Percentiles rank a stretch among this genome's conserved stretches.
Conservation (phyloP, 768 basidiomycete species). For the Cystofilobasidium ferigula region DNA sequence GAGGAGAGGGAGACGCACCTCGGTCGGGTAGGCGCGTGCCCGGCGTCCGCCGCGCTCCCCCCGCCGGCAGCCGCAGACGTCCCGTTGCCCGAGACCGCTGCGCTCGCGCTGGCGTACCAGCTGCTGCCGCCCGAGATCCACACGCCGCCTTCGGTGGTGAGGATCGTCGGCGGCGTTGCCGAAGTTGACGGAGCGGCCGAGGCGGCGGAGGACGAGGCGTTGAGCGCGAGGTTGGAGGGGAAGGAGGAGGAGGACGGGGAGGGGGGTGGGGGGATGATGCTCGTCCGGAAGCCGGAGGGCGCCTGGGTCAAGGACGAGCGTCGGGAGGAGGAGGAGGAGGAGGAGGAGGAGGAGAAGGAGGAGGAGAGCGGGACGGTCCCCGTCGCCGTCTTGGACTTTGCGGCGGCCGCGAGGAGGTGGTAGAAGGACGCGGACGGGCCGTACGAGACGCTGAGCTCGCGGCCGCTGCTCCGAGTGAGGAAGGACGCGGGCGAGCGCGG, state of each 20-base stretch:
- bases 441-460: background rate
- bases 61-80: background rate
- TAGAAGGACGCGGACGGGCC: background rate
- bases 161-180: background rate
- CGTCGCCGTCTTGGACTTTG: too few relatives aligned
- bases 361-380: too few relatives aligned
- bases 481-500: background rate
- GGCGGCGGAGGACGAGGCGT: background rate
- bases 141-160: background rate
- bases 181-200: background rate
- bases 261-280: too few relatives aligned
- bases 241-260: too few relatives aligned
- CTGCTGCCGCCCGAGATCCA: conserved; percentile 8
- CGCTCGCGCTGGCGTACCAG: background rate
- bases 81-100: background rate
- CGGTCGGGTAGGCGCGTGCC: too few relatives aligned
- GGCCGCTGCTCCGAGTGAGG: background rate
- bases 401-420: background rate
- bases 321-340: too few relatives aligned
- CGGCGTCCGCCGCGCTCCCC: too few relatives aligned
- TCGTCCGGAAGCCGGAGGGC: too few relatives aligned
- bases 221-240: too few relatives aligned
- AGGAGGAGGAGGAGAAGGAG: too few relatives aligned
- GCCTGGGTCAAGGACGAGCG: too few relatives aligned
- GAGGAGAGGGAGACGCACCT: too few relatives aligned